Conservation (phyloP, 179 eudicot genomes). For the Sideroxylon spinosum region DNA sequence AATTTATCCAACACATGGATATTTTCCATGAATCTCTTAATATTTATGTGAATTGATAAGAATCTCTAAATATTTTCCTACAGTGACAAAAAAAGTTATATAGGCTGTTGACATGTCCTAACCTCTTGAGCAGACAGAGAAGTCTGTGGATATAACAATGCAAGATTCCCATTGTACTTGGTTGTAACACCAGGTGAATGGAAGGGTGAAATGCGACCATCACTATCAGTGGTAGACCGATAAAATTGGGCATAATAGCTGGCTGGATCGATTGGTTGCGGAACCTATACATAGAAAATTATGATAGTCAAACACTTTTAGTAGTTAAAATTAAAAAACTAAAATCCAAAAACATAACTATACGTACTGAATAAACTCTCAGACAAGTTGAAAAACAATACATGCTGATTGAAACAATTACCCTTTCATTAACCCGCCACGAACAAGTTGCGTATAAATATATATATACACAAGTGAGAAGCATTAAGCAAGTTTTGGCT, state of each 20-base stretch:
- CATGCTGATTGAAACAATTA: neutral
- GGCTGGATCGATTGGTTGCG: conserved; percentile 62
- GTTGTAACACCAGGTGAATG: conserved; percentile 47
- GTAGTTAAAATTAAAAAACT: too few relatives aligned
- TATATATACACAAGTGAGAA: neutral
- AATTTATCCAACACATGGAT: too few relatives aligned
- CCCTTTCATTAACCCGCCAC: conserved; percentile 1
- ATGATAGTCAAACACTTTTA: neutral
- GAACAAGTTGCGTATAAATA: neutral
- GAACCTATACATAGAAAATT: conserved; percentile 35
- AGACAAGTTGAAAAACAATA: neutral
- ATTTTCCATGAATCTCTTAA: neutral
- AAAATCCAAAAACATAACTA: neutral
- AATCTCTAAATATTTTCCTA: neutral
- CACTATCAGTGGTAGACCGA: conserved; percentile 59
- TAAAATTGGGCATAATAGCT: conserved; percentile 69
- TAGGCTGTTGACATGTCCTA: conserved; percentile 18
- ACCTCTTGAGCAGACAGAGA: conserved; percentile 68
- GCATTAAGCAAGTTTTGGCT: neutral
- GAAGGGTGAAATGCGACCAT: conserved; percentile 77
- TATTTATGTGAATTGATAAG: neutral
- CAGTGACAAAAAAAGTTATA: neutral
- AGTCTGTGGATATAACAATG: conserved; percentile 51
- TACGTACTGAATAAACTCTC: neutral
- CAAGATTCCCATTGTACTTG: conserved; percentile 53